Percentiles rank a stretch among this genome's conserved stretches.
Evolutionary conservation across 2,329 filamentous ascomycete species (phyloP).

Genomic region (Rutstroemia sp.): DNA sequence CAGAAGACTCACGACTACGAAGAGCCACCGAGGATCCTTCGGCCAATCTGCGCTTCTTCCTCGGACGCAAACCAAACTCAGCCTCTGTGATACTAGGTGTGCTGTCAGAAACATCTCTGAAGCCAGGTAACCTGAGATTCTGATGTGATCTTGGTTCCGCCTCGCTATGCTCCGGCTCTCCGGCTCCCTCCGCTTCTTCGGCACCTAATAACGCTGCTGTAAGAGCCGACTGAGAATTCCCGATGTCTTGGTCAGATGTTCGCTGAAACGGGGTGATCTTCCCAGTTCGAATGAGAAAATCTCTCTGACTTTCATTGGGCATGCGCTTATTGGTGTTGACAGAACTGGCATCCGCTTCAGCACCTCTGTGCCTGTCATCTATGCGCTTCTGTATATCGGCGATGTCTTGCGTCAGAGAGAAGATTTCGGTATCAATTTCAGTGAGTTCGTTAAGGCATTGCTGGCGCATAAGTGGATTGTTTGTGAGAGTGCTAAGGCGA

Average conservation of each 20-base stretch:
- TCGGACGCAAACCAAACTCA: conserved; percentile 51
- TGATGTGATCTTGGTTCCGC: conserved; percentile 57
- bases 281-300: conserved; percentile 88
- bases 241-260: conserved; percentile 51
- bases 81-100: conserved; percentile 32
- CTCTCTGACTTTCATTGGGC: conserved; percentile 74
- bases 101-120: conserved; percentile 44
- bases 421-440: conserved; percentile 22
- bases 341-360: conserved; percentile 37
- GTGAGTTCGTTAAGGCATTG: conserved; percentile 34
- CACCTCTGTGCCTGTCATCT: conserved; percentile 57
- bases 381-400: conserved; percentile 77
- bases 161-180: conserved; percentile 33
- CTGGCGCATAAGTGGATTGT: conserved; percentile 40
- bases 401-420: conserved; percentile 61
- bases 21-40: conserved; percentile 25
- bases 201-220: conserved; percentile 75
- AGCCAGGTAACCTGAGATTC: conserved; percentile 65
- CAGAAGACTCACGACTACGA: conserved; percentile 18
- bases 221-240: conserved; percentile 59
- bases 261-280: conserved; percentile 91
- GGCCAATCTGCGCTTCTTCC: conserved; percentile 45
- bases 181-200: conserved; percentile 56
- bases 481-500: conserved; percentile 46
- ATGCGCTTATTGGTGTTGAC: conserved; percentile 50